phyloP scores from a whole-genome alignment of 768 basidiomycete genomes.

The Tremella yokohamensis region DNA sequence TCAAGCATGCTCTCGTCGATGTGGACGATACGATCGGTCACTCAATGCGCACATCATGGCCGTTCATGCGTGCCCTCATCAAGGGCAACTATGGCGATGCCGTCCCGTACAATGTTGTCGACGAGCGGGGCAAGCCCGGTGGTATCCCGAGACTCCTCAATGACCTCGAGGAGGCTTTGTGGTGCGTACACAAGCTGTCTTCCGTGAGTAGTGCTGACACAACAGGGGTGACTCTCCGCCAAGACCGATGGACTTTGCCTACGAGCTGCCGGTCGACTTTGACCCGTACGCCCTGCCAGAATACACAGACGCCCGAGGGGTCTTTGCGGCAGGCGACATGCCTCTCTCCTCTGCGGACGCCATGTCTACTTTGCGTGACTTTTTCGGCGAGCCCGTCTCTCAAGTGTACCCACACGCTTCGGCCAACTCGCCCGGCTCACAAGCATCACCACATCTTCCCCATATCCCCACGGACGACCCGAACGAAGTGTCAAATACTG shows the following conservation, averaged over 20 bases:
- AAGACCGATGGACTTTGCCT: conserved; percentile 35
- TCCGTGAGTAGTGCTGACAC: conserved; percentile 1
- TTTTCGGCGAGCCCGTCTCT: conserved; percentile 17
- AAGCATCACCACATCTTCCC: too few species aligned
- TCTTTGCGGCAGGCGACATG: too few species aligned
- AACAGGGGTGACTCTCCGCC: conserved; percentile 33
- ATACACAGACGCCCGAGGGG: too few species aligned
- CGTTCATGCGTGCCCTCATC: conserved; percentile 26
- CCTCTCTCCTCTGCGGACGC: conserved; percentile 5
- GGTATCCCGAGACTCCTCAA: conserved; percentile 35
- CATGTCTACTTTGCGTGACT: conserved; percentile 14
- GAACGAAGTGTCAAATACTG: too few species aligned
- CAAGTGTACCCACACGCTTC: background rate
- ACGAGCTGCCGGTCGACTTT: conserved; percentile 36
- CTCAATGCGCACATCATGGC: conserved; percentile 34
- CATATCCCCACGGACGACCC: background rate
- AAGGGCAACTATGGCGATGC: conserved; percentile 32
- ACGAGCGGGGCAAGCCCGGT: conserved; percentile 21
- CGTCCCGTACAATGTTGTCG: conserved; percentile 21
- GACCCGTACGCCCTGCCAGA: conserved; percentile 36
- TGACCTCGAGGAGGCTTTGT: conserved; percentile 41
- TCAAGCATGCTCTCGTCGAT: conserved; percentile 28
- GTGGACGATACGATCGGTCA: conserved; percentile 40
- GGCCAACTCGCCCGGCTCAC: background rate
- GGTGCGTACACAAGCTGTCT: conserved; percentile 10